These are phyloP conservation scores for Kwoniella sp. DNA, from an alignment of 768 basidiomycete species.

Conservation along the genomic window DNA sequence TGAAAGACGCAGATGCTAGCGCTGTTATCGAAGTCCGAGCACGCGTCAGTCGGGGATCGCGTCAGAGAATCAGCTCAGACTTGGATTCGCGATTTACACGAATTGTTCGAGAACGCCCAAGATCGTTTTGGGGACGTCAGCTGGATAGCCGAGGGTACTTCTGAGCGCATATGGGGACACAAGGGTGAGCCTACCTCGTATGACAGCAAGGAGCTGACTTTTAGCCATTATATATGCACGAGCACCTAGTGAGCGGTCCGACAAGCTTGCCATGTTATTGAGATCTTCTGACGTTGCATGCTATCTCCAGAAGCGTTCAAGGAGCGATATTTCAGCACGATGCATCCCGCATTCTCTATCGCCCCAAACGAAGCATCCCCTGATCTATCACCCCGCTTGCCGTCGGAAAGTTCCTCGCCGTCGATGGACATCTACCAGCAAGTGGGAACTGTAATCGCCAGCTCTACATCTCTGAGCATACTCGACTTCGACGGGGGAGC, in stretches of 20 bases:
- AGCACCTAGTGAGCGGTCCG: constrained; percentile 73
- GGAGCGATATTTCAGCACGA: constrained; percentile 69
- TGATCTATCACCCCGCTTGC: not conserved
- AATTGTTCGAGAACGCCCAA: constrained; percentile 78
- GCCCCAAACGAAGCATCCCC: constrained; percentile 50
- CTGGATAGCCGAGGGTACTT: constrained; percentile 61
- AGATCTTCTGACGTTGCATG: not conserved
- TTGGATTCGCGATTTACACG: constrained; percentile 81
- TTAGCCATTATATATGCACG: constrained; percentile 88
- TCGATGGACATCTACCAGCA: constrained; percentile 19
- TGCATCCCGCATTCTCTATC: constrained; percentile 62
- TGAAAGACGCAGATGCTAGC: not conserved
- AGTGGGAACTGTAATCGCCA: no score
- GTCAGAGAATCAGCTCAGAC: constrained; percentile 62
- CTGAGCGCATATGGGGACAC: constrained; percentile 75
- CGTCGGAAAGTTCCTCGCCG: constrained; percentile 2
- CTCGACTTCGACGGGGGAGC: not conserved
- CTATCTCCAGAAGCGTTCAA: constrained; percentile 67
- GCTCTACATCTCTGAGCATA: not conserved
- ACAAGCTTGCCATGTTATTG: no score
- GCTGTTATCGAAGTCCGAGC: constrained; percentile 8
- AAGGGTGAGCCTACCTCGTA: constrained; percentile 74
- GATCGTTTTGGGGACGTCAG: constrained; percentile 94
- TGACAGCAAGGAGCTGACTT: constrained; percentile 1
- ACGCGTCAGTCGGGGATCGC: constrained; percentile 36